Evolutionary conservation across 352 stramenopile genomes (phyloP), one percentile per base, ranked within the genome.

Genomic region (Lagenidium sp.): DNA sequence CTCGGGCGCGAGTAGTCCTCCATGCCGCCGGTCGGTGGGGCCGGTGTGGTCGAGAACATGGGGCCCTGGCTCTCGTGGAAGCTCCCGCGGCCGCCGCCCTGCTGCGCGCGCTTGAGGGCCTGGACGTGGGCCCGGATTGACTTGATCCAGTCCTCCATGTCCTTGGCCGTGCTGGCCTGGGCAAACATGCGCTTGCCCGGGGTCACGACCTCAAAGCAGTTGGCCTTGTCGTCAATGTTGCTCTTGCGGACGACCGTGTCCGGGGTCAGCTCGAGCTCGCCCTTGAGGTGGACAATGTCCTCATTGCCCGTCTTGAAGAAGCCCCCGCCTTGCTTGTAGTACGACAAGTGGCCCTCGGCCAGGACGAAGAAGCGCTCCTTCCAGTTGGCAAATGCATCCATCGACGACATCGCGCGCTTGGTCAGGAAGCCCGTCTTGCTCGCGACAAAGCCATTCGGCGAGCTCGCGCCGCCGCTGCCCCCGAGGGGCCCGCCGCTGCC

Each of bases 131-230:
- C 63, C 15, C 76, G 61, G 21, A 93, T 83, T 11, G 72, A 82
- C 62, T 90, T 88, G 60, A 93, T 75, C 80, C 80, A 93, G 47
- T 93, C 80, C 47, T 93, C 80, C 68, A 83, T 85, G 44, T 93
- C 80, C 20, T 78, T 65, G 7, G 78, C 78, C 13, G 80, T 89
- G 36, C 60, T 76, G 29, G 80, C 80, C 44, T 93, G 80, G 37
- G 75, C 82, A 55, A 89, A 93, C 78, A 93, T 90, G 47, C 83
- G 84, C 63, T 93, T 93, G 25, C 56, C 63, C 4, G 75, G 68
- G 10, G 80, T 90, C 25, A 85, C 66, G 20, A 93, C 72, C 25
- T 93, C 80, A 44, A 93, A 93, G 55, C 77, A 90, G 51, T 93
- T 93, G 41, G 73, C 73, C 32, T 89, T 89, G 56, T 90, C 79